Evolutionary conservation across 2,329 filamentous ascomycete species (phyloP), one percentile per base, ranked within the genome.

Genomic region (Sporothrix humicola): DNA sequence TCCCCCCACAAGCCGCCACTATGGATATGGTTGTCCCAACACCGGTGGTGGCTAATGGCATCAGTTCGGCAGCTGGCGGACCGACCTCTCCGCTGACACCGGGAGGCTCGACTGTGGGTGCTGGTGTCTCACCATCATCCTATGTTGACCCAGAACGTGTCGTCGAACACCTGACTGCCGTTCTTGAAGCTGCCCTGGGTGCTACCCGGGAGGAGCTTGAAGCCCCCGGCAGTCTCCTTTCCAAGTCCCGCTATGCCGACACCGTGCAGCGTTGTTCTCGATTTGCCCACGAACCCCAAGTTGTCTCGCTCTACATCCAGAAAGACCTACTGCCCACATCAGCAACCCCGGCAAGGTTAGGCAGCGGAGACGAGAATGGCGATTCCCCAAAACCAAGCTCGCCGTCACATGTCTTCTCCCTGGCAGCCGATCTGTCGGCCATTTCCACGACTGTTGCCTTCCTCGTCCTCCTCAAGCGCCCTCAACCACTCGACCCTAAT

Each of bases 391-490:
- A 37, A 56, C 13, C 72, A 23, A 58, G 52, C 10, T 44, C 52
- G 7, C 66, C 73, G 5, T 58, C 13, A 73, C 95, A 95, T 83
- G 87, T 87, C 69, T 99, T 97, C 82, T 92, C 88, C 23, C 87
- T 98, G 76, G 91, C 93, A 59, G 89, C 91, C 76, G 95, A 98
- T 79, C 90, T 98, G 77, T 91, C 92, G 42, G 92, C 92, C 68
- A 91, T 92, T 46, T 86, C 92, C 63, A 91, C 91, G n/a, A 97
- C 94, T 61, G 89, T 92, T 63, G 91, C 93, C 68, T 97, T 93
- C 77, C 91, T 98, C 76, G 93, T 94, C 73, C 89, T 99, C 78
- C 88, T 97, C 77, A 99, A 99, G 85, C 91, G 94, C 72, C 92
- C 95, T 72, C 90, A 92, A 80, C 93, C 95, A 71, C 93, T 99